Conservation (phyloP, 164 flowering plant genomes). For the Litsea cubeba region DNA sequence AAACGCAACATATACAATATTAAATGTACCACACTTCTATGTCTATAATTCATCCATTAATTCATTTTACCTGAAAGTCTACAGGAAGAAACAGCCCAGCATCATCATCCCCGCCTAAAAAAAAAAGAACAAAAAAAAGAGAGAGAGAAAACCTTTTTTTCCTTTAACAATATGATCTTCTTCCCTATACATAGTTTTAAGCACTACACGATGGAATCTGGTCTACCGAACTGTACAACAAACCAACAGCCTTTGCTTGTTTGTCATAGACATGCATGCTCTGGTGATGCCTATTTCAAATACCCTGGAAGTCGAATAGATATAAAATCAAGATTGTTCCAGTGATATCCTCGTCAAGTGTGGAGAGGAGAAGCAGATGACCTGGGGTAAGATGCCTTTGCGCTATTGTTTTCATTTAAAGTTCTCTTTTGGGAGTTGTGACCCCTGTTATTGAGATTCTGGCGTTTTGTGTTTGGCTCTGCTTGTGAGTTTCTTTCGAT, state of each 20-base stretch:
- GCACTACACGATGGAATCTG: not conserved
- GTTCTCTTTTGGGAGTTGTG: slow-evolving; percentile 17
- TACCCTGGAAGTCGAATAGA: not conserved
- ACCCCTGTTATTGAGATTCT: slow-evolving; percentile 8
- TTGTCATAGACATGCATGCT: not conserved
- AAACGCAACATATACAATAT: too few relatives aligned
- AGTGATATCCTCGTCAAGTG: not conserved
- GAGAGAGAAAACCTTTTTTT: not conserved
- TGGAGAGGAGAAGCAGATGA: slow-evolving; percentile 39
- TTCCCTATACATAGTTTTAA: not conserved
- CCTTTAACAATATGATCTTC: not conserved
- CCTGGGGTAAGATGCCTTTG: slow-evolving; percentile 25
- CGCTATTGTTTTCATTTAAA: slow-evolving; percentile 18
- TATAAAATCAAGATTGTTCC: not conserved
- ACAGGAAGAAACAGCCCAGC: too few relatives aligned
- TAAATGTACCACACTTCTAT: too few relatives aligned
- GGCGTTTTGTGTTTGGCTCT: slow-evolving; percentile 5
- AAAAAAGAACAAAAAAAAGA: not conserved
- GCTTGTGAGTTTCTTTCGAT: slow-evolving; percentile 9
- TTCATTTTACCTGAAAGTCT: too few relatives aligned
- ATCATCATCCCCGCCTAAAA: not conserved
- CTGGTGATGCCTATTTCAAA: not conserved
- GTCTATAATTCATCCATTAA: too few relatives aligned
- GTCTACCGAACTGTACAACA: not conserved
- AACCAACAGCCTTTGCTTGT: not conserved